These are phyloP conservation scores for Sclerotinia trifoliorum DNA, from an alignment of 2,329 filamentous ascomycete species.

Conservation along the genomic window DNA sequence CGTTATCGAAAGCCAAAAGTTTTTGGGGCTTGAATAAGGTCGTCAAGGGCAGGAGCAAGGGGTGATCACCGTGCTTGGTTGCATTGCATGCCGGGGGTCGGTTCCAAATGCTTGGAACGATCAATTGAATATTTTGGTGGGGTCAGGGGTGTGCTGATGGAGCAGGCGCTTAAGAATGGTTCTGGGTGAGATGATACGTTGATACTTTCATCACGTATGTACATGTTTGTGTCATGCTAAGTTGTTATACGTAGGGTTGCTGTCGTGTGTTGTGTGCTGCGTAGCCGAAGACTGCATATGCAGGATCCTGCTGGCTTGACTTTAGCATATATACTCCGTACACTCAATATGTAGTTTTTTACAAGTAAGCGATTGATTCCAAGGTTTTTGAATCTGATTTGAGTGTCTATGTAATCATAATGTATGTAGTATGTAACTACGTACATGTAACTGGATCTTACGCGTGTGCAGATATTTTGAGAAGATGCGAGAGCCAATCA, in stretches of 20 bases:
- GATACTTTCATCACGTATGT: not conserved
- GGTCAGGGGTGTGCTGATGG: not conserved
- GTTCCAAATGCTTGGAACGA: slow-evolving; percentile 22
- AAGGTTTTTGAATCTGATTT: not conserved
- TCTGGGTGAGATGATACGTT: slow-evolving; percentile 2
- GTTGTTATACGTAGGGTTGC: not conserved
- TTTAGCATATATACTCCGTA: not conserved
- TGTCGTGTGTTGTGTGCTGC: not conserved
- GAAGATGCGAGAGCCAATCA: not conserved
- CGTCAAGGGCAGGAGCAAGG: slow-evolving; percentile 13
- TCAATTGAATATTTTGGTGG: not conserved
- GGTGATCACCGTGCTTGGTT: not conserved
- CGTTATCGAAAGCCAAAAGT: slow-evolving; percentile 21
- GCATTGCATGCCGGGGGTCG: slow-evolving; percentile 13
- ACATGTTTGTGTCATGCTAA: not conserved
- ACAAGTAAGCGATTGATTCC: not conserved
- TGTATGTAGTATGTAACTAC: not conserved
- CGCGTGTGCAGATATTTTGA: not conserved
- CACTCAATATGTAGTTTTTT: not conserved
- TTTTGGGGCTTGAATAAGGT: slow-evolving; percentile 21
- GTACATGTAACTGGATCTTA: slow-evolving; percentile 1
- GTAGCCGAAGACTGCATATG: slow-evolving; percentile 8
- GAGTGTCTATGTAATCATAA: too few species aligned
- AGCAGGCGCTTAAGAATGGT: not conserved
- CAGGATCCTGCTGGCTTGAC: not conserved